These are phyloP conservation scores for Plantago coronopus DNA, from an alignment of 305 asterid species.

Conservation along the genomic window DNA sequence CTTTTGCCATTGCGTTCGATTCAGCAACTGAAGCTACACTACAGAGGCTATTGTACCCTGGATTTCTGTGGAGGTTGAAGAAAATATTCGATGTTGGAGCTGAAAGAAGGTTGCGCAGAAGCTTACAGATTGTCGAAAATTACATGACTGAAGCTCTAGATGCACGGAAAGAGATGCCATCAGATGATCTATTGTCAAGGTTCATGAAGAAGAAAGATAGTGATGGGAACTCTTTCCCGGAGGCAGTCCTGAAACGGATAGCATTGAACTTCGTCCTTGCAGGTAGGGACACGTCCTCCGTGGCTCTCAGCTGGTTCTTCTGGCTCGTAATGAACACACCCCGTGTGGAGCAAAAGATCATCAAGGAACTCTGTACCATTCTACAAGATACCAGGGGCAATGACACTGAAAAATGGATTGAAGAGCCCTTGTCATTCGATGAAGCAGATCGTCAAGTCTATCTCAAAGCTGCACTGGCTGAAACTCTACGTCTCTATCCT, in stretches of 20 bases:
- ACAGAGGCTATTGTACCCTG: constrained; percentile 57
- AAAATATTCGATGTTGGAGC: constrained; percentile 46
- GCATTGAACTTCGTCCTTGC: constrained; percentile 77
- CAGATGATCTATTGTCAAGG: constrained; percentile 66
- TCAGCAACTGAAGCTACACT: constrained; percentile 73
- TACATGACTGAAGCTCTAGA: constrained; percentile 67
- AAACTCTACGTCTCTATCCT: constrained; percentile 55
- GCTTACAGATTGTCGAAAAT: constrained; percentile 48
- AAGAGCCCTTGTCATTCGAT: constrained; percentile 54
- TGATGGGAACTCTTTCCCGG: constrained; percentile 45
- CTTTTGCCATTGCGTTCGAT: constrained; percentile 55
- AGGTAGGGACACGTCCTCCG: constrained; percentile 73
- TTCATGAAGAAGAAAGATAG: constrained; percentile 59
- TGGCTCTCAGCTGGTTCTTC: constrained; percentile 83
- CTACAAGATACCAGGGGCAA: constrained; percentile 45
- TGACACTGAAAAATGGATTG: constrained; percentile 37
- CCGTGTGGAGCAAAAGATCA: constrained; percentile 42
- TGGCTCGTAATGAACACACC: constrained; percentile 58
- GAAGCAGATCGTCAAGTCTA: constrained; percentile 53
- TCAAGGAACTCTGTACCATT: constrained; percentile 37
- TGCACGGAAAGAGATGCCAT: constrained; percentile 52
- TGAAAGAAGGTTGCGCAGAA: constrained; percentile 40
- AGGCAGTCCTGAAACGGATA: constrained; percentile 50
- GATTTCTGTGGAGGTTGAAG: constrained; percentile 57
- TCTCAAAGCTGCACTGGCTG: constrained; percentile 51